These are phyloP conservation scores for Lactifluus hygrophoroides DNA, from an alignment of 768 basidiomycete species.

Conservation along the genomic window DNA sequence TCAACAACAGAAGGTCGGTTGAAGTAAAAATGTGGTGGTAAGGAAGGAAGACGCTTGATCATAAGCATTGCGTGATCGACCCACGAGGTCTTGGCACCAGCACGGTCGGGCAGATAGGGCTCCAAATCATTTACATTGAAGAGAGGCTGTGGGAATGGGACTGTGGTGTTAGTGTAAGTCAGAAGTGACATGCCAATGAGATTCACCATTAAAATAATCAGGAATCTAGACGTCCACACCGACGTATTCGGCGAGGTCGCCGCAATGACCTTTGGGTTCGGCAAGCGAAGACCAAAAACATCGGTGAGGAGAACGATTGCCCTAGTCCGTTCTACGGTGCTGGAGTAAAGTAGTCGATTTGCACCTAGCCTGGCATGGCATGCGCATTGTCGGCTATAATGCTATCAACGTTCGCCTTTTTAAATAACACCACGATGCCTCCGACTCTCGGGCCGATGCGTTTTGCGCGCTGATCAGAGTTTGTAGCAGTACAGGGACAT, in stretches of 20 bases:
- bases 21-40: conserved; percentile 20
- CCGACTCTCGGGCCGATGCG: too few species aligned
- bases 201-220: conserved; percentile 47
- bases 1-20: conserved; percentile 27
- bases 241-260: conserved; percentile 39
- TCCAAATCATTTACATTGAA: conserved; percentile 24
- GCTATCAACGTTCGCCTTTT: too few species aligned
- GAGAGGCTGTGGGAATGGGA: conserved; percentile 28
- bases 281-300: conserved; percentile 44
- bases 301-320: conserved; percentile 50
- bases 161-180: conserved; percentile 11
- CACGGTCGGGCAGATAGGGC: conserved; percentile 26
- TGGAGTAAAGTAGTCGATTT: conserved; percentile 40
- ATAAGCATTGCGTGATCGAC: conserved; percentile 20
- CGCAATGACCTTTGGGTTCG: conserved; percentile 52
- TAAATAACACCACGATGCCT: too few species aligned
- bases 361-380: too few species aligned
- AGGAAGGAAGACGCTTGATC: conserved; percentile 20
- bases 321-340: conserved; percentile 24
- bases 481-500: too few species aligned
- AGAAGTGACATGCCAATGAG: background rate
- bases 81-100: conserved; percentile 22
- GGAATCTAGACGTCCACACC: conserved; percentile 57
- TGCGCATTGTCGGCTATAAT: too few species aligned
- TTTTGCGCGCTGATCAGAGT: too few species aligned